phyloP scores from a whole-genome alignment of 2,329 filamentous ascomycete species.

The Aotearoamyces nothofagi region DNA sequence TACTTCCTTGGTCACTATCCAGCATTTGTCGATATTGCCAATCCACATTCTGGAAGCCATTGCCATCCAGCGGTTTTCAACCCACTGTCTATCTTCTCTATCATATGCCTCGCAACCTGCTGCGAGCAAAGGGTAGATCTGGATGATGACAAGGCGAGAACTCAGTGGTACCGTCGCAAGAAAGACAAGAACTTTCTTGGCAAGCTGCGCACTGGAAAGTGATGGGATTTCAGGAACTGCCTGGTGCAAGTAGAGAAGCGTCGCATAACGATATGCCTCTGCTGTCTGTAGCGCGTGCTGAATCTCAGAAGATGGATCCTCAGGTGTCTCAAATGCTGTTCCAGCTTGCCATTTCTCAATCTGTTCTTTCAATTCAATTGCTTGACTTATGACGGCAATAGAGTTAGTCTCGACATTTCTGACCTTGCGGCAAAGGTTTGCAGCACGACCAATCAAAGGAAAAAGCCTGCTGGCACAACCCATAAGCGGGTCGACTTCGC shows the following conservation, averaged over 20 bases:
- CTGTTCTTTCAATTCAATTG: slow-evolving; percentile 41
- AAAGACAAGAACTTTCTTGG: slow-evolving; percentile 43
- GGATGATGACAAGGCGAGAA: slow-evolving; percentile 49
- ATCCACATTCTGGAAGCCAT: slow-evolving; percentile 49
- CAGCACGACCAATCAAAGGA: slow-evolving; percentile 50
- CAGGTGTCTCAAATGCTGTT: slow-evolving; percentile 38
- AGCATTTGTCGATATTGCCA: slow-evolving; percentile 50
- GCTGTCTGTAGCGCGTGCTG: slow-evolving; percentile 52
- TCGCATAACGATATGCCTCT: slow-evolving; percentile 52
- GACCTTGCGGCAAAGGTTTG: slow-evolving; percentile 48
- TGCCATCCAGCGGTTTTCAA: slow-evolving; percentile 42
- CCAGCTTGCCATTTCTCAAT: slow-evolving; percentile 44
- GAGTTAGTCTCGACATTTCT: slow-evolving; percentile 35
- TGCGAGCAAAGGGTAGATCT: slow-evolving; percentile 54
- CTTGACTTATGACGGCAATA: slow-evolving; percentile 43
- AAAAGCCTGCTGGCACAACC: slow-evolving; percentile 54
- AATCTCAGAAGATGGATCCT: slow-evolving; percentile 46
- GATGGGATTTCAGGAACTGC: slow-evolving; percentile 54
- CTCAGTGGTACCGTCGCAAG: slow-evolving; percentile 47
- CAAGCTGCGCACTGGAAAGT: slow-evolving; percentile 37
- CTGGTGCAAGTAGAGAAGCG: slow-evolving; percentile 50
- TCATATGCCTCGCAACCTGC: slow-evolving; percentile 49
- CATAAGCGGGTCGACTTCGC: slow-evolving; percentile 54
- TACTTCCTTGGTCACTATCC: slow-evolving; percentile 49
- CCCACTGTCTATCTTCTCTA: slow-evolving; percentile 47